Evolutionary conservation across 176 grass and related monocot genomes (phyloP).

Genomic region (Elymus sibiricus): DNA sequence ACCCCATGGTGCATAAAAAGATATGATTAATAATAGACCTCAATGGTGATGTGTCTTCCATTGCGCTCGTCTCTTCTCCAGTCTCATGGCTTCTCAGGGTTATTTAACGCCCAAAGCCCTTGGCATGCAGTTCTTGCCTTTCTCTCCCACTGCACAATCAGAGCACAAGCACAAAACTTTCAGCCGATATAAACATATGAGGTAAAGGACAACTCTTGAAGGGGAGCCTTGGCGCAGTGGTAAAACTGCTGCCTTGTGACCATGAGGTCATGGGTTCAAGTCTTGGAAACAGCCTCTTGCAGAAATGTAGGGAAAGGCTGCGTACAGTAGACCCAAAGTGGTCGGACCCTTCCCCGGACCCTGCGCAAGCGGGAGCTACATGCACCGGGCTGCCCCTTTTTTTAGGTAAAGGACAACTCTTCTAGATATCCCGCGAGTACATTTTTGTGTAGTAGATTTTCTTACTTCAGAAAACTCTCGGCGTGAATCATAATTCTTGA

Average conservation of each 20-base stretch:
- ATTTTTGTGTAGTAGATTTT: not conserved
- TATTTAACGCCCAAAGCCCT: conserved; percentile 39
- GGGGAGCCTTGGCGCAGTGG: too few relatives aligned
- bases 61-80: conserved; percentile 47
- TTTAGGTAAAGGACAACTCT: not conserved
- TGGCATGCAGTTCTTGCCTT: conserved; percentile 28
- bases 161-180: not conserved
- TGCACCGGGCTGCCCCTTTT: too few relatives aligned
- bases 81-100: conserved; percentile 58
- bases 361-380: too few relatives aligned
- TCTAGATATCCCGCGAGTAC: not conserved
- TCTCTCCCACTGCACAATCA: conserved; percentile 41
- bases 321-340: too few relatives aligned
- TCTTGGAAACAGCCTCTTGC: too few relatives aligned
- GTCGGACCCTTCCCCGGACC: too few relatives aligned
- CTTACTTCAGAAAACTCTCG: not conserved
- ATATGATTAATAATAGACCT: not conserved
- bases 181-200: not conserved
- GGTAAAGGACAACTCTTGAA: not conserved
- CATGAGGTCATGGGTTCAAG: too few relatives aligned
- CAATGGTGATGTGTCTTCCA: not conserved
- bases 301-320: too few relatives aligned
- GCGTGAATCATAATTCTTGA: not conserved
- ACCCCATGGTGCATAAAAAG: not conserved
- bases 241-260: too few relatives aligned